Conservation (phyloP, 2,329 filamentous ascomycete genomes). For the Tympanopsis confertula region DNA sequence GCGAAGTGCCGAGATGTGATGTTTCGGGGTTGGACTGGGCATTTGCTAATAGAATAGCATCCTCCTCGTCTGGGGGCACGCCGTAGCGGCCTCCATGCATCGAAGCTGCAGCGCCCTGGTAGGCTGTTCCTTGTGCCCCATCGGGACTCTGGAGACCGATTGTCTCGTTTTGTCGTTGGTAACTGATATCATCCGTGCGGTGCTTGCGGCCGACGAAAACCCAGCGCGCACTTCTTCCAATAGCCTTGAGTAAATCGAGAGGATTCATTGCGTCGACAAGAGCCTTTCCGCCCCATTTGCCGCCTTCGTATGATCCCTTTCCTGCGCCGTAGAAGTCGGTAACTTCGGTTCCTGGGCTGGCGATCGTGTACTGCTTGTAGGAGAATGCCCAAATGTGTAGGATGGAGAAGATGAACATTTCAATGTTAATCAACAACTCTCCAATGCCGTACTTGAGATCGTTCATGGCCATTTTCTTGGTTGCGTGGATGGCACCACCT, state of each 20-base stretch:
- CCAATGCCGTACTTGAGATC: constrained; percentile 77
- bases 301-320: constrained; percentile 43
- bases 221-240: constrained; percentile 69
- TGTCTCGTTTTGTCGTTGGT: constrained; percentile 19
- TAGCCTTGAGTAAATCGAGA: constrained; percentile 73
- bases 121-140: neutral
- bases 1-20: too few relatives aligned
- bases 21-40: neutral
- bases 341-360: constrained; percentile 27
- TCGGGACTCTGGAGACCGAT: too few relatives aligned
- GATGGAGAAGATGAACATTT: constrained; percentile 72
- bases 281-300: constrained; percentile 52
- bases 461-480: constrained; percentile 49
- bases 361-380: constrained; percentile 55
- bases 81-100: neutral
- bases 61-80: neutral
- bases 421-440: constrained; percentile 64
- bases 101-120: neutral
- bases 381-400: constrained; percentile 76
- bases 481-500: constrained; percentile 51
- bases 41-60: neutral
- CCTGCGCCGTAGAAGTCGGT: constrained; percentile 28
- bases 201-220: constrained; percentile 61
- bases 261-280: constrained; percentile 64
- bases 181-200: constrained; percentile 40